Base-by-base conservation (phyloP, 495 filamentous ascomycete species). In the Pyrenula aspistea region DNA sequence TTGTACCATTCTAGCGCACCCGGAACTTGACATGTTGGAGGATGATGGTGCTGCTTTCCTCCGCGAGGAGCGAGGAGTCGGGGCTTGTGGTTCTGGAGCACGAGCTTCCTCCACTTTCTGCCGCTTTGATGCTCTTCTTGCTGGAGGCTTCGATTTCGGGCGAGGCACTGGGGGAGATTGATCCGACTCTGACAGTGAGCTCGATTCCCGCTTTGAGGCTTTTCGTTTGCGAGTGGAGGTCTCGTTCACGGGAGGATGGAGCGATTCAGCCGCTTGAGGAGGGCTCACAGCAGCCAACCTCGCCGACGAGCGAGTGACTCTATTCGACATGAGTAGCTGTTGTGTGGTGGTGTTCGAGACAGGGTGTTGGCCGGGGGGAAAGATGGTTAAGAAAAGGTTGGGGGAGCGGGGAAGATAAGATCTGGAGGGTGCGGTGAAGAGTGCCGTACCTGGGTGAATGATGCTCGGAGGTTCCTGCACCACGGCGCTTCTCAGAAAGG, bases 301-400 rank as follows among this genome's bases (percentile, higher is more conserved):
- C 71, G 87, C 82, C 63, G 87, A 80, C 61, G 87, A 88, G 69
- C 87, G 83, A 73, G 87, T 90, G 57, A 85, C 79, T 83, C 87
- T 91, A 80, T 80, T 68, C 78, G 86, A 86, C 87, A 89, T 90
- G 82, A 88, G 87, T 74, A 73, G 64, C 51, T 65, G 60, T 59
- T 54, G 31, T 42, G 31, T 8, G 4, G 15, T 15, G 15, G 31
- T 8, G 31, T 42, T 15, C 15, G 15, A 15, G 31, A 42, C 4
- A 42, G 8, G 31, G 31, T 4, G 15, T 42, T 8, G 4, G 31
- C 31, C 31, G 31, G 31, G 31, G 15, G 15, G 31, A 42, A 15
- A 15, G 4, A 15, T 4, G 15, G 31, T 4, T 8, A 42, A 4
- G 15, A 8, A 42, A 8, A 42, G 31, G 31, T 8, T 42, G 31